A percentile compares a stretch with the other conserved stretches of the same genome.
phyloP scores from a whole-genome alignment of 2,329 filamentous ascomycete species.

The Myriosclerotinia duriaeana region DNA sequence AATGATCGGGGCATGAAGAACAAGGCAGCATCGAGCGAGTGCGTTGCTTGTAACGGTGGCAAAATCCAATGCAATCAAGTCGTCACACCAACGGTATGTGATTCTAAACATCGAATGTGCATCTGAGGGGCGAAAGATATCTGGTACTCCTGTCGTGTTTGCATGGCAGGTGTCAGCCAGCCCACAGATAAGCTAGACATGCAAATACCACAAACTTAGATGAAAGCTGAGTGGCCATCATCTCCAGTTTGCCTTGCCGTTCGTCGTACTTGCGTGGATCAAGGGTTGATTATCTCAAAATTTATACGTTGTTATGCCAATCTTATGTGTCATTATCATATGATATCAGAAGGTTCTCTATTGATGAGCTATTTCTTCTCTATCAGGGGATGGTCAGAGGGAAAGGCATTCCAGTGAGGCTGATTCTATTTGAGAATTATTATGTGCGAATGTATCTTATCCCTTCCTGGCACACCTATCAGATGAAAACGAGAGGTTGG shows the following conservation, averaged over 20 bases:
- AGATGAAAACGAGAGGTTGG: conserved; percentile 14
- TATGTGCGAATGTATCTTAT: conserved; percentile 4
- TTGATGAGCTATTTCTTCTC: conserved; percentile 14
- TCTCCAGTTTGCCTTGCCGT: conserved; percentile 18
- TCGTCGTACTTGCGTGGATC: conserved; percentile 19
- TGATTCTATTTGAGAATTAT: conserved; percentile 11
- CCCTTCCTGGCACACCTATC: conserved; percentile 17
- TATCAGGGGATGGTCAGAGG: neutral
- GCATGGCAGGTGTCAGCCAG: conserved; percentile 20
- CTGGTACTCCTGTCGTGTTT: conserved; percentile 17
- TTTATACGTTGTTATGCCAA: conserved; percentile 14
- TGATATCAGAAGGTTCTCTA: conserved; percentile 6
- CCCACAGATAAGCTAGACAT: conserved; percentile 11
- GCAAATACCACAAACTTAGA: conserved; percentile 10
- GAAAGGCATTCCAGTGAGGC: conserved; percentile 21
- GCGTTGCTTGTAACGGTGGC: conserved; percentile 14
- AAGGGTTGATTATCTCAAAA: conserved; percentile 5
- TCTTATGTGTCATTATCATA: conserved; percentile 21
- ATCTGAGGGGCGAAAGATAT: conserved; percentile 15
- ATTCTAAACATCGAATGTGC: conserved; percentile 20
- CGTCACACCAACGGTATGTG: conserved; percentile 23
- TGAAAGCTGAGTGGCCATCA: conserved; percentile 19
- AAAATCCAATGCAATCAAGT: conserved; percentile 15
- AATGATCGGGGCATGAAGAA: conserved; percentile 10
- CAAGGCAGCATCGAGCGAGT: conserved; percentile 1